Base-by-base conservation (phyloP, 352 stramenopile genomes). In the Globisporangium camurandrum region DNA sequence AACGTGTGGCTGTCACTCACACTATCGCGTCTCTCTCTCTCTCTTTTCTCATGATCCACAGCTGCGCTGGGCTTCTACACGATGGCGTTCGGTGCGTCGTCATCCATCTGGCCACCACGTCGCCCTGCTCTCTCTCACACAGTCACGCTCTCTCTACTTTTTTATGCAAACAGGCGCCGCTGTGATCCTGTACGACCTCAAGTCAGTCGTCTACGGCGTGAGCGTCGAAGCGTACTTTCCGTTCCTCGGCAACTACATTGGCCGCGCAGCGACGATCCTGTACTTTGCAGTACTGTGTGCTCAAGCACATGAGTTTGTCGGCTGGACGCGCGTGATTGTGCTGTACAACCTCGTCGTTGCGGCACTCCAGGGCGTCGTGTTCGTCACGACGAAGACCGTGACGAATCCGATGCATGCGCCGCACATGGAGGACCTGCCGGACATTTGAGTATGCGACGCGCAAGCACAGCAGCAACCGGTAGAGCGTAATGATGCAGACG, bases 191-290 rank as follows among this genome's bases (percentile, higher is more conserved):
- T 91, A 87, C 46, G 82, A 93, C 56, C 64, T 93, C 39, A 93
- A 93, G 63, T 86, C 77, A 14, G 67, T 91, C 44, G 76, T 93
- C 27, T 77, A 88, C 56, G 78, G 79, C 49, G 61, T 93, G 49
- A 89, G 76, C 44, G 66, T 93, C 47, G 82, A 93, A 60, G 63
- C 71, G 57, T 93, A 86, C 59, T 76, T 93, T 40, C 82, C 82
- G n/a, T 93, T 93, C 57, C 57, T 93, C 10, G 77, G 79, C 57
- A 93, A 90, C 59, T 91, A 91, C 60, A 81, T 93, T 17, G 82
- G 82, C n/a, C 82, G 82, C 23, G 79, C 77, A 17, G 56, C 82
- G 23, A 88, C 79, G 43, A 80, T 93, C 46, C 59, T 87, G 14
- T 93, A 86, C 62, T 88, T 93, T 51, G 77, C 79, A 2, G 79